A percentile compares a stretch with the other conserved stretches of the same genome.
These are phyloP conservation scores for Talaromyces sp. DNA, from an alignment of 2,329 filamentous ascomycete genomes.

Conservation along the genomic window DNA sequence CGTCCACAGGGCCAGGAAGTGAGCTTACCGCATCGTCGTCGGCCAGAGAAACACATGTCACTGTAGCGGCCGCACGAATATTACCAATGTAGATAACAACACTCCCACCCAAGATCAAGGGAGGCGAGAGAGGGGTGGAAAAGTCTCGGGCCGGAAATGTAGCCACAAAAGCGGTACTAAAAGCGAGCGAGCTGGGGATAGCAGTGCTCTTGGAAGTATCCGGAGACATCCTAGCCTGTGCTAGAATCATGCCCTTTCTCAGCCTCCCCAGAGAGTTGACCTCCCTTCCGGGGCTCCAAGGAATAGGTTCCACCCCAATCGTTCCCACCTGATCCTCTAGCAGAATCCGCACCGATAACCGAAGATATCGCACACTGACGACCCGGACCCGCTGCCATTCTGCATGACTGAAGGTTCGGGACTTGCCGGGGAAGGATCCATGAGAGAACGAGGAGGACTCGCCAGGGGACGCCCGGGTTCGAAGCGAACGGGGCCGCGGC, in stretches of 20 bases:
- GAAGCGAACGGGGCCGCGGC: slow-evolving; percentile 17
- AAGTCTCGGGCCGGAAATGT: slow-evolving; percentile 61
- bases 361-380: slow-evolving; percentile 80
- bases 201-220: slow-evolving; percentile 36
- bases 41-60: slow-evolving; percentile 52
- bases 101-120: slow-evolving; percentile 50
- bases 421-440: slow-evolving; percentile 33
- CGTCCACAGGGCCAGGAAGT: slow-evolving; percentile 21
- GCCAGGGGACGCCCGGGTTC: slow-evolving; percentile 28
- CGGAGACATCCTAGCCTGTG: slow-evolving; percentile 20
- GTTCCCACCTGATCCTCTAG: slow-evolving; percentile 83
- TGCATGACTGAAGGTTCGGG: slow-evolving; percentile 48
- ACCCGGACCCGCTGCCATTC: slow-evolving; percentile 80
- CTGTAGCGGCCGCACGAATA: slow-evolving; percentile 72
- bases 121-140: slow-evolving; percentile 37
- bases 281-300: slow-evolving; percentile 17
- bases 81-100: slow-evolving; percentile 82
- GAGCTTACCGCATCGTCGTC: slow-evolving; percentile 25
- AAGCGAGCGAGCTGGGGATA: slow-evolving; percentile 20
- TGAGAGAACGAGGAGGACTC: slow-evolving; percentile 29
- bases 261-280: slow-evolving; percentile 36
- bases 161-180: slow-evolving; percentile 65
- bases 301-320: slow-evolving; percentile 61
- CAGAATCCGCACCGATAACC: slow-evolving; percentile 72
- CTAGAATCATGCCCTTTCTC: slow-evolving; percentile 78